Evolutionary conservation across 169 alveolate genomes (phyloP).

Genomic region (Babesia caballi): DNA sequence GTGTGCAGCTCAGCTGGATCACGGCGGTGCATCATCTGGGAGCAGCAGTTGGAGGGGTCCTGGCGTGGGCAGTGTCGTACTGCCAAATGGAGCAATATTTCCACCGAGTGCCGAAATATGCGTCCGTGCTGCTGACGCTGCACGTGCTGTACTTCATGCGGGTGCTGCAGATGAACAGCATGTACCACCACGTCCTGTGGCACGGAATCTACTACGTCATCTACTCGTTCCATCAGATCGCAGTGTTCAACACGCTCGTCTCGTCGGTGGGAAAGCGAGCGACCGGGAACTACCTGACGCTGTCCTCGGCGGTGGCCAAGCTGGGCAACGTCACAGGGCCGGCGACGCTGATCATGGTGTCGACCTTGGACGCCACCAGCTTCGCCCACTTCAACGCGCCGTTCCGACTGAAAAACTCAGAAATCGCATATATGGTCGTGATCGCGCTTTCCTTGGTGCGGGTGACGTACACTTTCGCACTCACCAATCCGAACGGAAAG

Average conservation of each 20-base stretch:
- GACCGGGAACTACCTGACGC: slow-evolving; percentile 1
- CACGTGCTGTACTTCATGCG: slow-evolving; percentile 4
- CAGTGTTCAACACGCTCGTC: slow-evolving; percentile 3
- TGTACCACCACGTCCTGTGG: slow-evolving; percentile 33
- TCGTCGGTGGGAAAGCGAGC: not conserved
- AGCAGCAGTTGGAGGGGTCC: slow-evolving; percentile 53
- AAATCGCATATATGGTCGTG: slow-evolving; percentile 21
- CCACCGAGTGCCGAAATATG: slow-evolving; percentile 14
- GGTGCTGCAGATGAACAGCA: slow-evolving; percentile 18
- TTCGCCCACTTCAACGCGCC: slow-evolving; percentile 1
- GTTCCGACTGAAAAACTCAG: slow-evolving; percentile 15
- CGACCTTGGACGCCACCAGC: slow-evolving; percentile 12
- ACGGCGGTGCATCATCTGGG: slow-evolving; percentile 57
- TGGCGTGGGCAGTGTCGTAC: slow-evolving; percentile 39
- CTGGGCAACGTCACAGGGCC: slow-evolving; percentile 31
- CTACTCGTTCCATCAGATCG: slow-evolving; percentile 34
- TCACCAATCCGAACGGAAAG: not conserved
- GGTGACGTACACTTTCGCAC: slow-evolving; percentile 4
- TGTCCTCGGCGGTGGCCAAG: slow-evolving; percentile 28
- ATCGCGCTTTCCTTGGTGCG: not conserved
- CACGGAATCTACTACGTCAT: slow-evolving; percentile 37
- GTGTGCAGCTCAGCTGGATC: slow-evolving; percentile 28
- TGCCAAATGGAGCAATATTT: slow-evolving; percentile 14
- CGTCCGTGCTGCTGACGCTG: slow-evolving; percentile 19
- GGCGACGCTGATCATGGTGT: slow-evolving; percentile 27